Evolutionary conservation across 768 basidiomycete genomes (phyloP), one percentile per base, ranked within the genome.

Genomic region (Heimioporus sp.): DNA sequence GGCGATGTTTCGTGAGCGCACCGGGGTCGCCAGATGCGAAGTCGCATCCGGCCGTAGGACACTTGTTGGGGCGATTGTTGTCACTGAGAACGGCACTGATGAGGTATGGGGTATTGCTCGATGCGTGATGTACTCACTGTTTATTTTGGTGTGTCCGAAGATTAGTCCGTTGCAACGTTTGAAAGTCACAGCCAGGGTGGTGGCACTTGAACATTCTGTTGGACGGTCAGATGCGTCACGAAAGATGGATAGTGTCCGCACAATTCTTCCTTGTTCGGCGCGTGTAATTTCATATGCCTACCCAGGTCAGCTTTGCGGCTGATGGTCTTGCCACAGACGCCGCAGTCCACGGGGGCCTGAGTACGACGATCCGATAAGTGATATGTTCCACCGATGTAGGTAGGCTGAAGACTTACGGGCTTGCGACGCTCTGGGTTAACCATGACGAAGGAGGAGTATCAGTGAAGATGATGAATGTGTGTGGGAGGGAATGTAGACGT

Each of bases 221-320:
- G 32, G n/a, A 32, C 30, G 2, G 41, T 68, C 31, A 58, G 43
- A 48, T 35, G 13, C 15, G 36, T 36, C 24, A 1, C 7, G 5
- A 28, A 2, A 7, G 17, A 9, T 2, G 11, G 16, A 32, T 0
- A 2, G 17, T 40, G 7, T 0, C 60, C 69, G 32, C 36, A 72
- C 70, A 60, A 15, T 0, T 48, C 49, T 8, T 65, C 59, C 51
- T 59, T 65, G 34, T 69, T 58, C 0, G 31, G 4, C 5, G 52
- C 46, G n/a, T 72, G 71, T 0, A 38, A 56, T 2, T 44, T 50
- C 57, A 64, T 59, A n/a, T 72, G 70, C 6, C 71, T 59, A 0
- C 46, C 35, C 0, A 72, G 49, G 32, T 70, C 71, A 10, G 60
- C 54, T 45, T 49, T 65, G 32, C 67, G 62, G 10, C 57, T 41